Percentiles rank a stretch among this genome's conserved stretches.
Conservation (phyloP, 192 early-diverging fungal genomes). For the Dissophora globulifera region DNA sequence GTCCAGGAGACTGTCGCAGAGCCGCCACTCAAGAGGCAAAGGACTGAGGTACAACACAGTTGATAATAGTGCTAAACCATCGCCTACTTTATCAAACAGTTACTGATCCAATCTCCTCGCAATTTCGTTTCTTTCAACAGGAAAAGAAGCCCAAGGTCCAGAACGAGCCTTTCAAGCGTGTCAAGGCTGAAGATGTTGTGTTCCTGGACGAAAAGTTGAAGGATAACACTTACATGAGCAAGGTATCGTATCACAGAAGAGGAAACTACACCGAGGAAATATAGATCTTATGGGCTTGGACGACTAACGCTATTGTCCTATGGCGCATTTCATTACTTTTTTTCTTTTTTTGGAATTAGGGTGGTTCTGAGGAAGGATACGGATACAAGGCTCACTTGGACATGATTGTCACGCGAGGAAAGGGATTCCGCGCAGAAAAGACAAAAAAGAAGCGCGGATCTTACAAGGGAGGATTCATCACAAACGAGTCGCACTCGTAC, state of each 20-base stretch:
- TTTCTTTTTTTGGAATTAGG: too few relatives aligned
- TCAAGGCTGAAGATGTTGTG: constrained; percentile 82
- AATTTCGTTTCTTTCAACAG: neutral
- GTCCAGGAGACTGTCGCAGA: constrained; percentile 31
- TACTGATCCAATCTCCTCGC: neutral
- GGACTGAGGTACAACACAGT: constrained; percentile 28
- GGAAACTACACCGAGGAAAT: too few relatives aligned
- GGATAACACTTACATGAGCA: constrained; percentile 82
- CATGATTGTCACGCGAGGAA: constrained; percentile 88
- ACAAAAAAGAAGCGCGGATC: constrained; percentile 94
- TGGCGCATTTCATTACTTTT: too few relatives aligned
- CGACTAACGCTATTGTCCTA: too few relatives aligned
- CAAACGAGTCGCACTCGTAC: constrained; percentile 85
- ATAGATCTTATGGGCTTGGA: too few relatives aligned
- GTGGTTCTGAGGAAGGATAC: constrained; percentile 78
- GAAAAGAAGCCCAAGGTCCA: constrained; percentile 38
- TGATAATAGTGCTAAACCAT: neutral
- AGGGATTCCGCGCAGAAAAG: constrained; percentile 80
- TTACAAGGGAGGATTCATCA: constrained; percentile 93
- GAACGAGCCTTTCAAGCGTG: constrained; percentile 83
- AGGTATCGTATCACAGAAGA: too few relatives aligned
- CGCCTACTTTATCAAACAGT: neutral
- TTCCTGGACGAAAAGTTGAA: constrained; percentile 84
- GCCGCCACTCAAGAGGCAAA: constrained; percentile 57
- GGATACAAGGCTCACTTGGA: constrained; percentile 95